Evolutionary conservation across 2,329 filamentous ascomycete species (phyloP), one percentile per base, ranked within the genome.

Genomic region (Trichophyton mentagrophytes): DNA sequence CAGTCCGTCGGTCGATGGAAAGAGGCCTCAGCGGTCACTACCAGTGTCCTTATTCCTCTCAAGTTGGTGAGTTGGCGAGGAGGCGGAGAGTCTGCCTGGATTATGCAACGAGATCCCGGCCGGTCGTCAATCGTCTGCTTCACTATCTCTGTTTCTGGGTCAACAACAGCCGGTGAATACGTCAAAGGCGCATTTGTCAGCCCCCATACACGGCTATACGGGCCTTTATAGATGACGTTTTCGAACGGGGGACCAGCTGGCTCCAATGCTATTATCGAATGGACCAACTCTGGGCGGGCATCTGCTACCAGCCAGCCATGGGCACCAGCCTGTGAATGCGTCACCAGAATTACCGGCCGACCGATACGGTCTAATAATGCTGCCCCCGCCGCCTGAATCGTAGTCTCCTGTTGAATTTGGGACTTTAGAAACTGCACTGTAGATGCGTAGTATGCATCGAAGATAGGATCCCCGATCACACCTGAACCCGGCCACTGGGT

Each of bases 1-100:
- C 80, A 78, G 64, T 85, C 83, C 62, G 79, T 85, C 8, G 72
- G 68, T 1, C 73, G 71, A 68, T 85, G 82, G n/a, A 75, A 77
- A 58, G 79, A 80, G 2, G 82, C 78, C 61, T 83, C 78, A 0
- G 73, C 72, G 0, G 80, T 83, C 27, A 82, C 66, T 15, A 84
- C 63, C 1, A 80, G 68, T 3, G 80, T 76, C 30, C 27, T 78
- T 4, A 83, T 72, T 15, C 73, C 72, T 1, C 69, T 66, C 6
- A 86, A 68, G 36, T 83, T 79, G 4, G 69, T 67, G 13, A 86
- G 70, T 64, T 76, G 69, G 20, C 76, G 75, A 8, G 74, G 70
- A 1, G 74, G 70, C 2, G 67, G 64, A 7, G 57, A 25, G 13
- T 70, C 62, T 0, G 64, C 65, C 63, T 79, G 77, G 60, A 77